Evolutionary conservation across 352 stramenopile species (phyloP), one percentile per base, ranked within the genome.

Genomic region (Pythium volutum): DNA sequence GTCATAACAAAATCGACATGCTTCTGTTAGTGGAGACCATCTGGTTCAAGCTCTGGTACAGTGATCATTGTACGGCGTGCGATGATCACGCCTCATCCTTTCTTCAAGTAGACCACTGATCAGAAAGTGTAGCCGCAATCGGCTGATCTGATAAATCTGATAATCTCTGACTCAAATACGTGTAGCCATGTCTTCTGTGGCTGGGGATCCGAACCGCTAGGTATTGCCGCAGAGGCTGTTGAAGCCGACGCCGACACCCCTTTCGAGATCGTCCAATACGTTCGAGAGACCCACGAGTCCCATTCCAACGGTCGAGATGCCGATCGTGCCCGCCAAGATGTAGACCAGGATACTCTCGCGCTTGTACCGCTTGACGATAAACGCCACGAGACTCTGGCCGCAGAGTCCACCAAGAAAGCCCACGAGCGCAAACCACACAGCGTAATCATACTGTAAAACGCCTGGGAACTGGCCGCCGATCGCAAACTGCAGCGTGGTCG

Each of bases 391-490:
- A 18, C 84, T 78, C 64, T 92, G 83, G 22, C 85, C 85, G 43
- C 71, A 81, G 15, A 90, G 64, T 6, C 82, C 85, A 20, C 85
- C 89, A 12, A 95, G 55, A 55, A 98, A 97, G 33, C 95, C 95
- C 26, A 98, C 77, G n/a, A 90, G 69, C 25, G 93, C 84, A 59
- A 98, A 96, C 66, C 93, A 88, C 11, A 73, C 38, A 16, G 83
- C 95, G 72, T 99, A 99, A 69, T 98, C 93, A 66, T 84, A 91
- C 76, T 92, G 85, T 16, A 69, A 64, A n/a, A 71, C 59, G 18
- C 84, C 83, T 7, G 83, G 85, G 54, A 93, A 92, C 61, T 91
- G 84, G 2, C 85, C 85, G 10, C 83, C 83, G 54, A 93, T 89
- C 12, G 81, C 79, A 63, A 95, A 95, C 62, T 92, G 81, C 47